These are phyloP conservation scores for Aspergillus conjunctus DNA, from an alignment of 495 filamentous ascomycete species.

Conservation along the genomic window DNA sequence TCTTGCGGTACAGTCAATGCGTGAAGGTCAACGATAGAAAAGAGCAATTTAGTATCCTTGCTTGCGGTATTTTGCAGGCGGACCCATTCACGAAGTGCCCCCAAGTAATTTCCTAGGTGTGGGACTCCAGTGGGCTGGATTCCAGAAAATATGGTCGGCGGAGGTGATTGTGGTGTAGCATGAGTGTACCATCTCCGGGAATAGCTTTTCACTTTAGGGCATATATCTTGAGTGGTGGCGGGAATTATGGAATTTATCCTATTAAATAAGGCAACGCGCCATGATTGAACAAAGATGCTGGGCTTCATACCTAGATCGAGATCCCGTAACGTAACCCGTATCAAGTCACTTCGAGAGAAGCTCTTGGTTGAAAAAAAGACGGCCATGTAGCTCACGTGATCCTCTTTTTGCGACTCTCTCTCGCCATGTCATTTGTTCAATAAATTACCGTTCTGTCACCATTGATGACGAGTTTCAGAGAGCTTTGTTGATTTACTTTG, in stretches of 20 bases:
- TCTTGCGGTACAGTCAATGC: conserved; percentile 81
- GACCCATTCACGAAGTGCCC: conserved; percentile 87
- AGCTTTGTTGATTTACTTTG: no score
- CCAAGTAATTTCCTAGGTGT: conserved; percentile 96
- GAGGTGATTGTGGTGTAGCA: background rate
- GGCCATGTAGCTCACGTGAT: no score
- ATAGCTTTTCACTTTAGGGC: background rate
- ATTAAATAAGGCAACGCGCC: background rate
- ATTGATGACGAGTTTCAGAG: no score
- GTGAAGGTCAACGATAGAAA: conserved; percentile 88
- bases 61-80: conserved; percentile 66
- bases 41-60: conserved; percentile 63
- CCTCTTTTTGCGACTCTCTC: no score
- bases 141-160: conserved; percentile 73
- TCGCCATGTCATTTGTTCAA: no score
- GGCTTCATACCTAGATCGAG: background rate
- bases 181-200: conserved; percentile 17
- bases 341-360: no score
- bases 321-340: no score
- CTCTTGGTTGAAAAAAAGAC: no score
- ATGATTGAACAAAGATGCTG: background rate
- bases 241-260: background rate
- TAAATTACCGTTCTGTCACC: no score
- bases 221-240: background rate
- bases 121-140: conserved; percentile 96